A percentile compares a stretch with the other conserved stretches of the same genome.
These are phyloP conservation scores for Tricholoma saponaceum DNA, from an alignment of 768 basidiomycete genomes.

Conservation along the genomic window DNA sequence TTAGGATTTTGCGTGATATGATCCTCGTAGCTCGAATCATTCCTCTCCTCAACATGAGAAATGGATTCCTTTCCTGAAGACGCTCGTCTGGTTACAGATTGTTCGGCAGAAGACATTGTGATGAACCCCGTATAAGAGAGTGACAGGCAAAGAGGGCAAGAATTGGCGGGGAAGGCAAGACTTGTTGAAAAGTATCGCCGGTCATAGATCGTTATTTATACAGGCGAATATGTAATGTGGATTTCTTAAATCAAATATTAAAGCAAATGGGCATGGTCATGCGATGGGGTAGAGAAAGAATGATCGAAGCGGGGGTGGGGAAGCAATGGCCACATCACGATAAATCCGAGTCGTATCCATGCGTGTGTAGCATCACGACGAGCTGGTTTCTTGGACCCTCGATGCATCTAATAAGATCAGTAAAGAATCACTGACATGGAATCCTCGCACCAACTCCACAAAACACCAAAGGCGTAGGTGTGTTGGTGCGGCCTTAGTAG, in stretches of 20 bases:
- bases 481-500: too few relatives aligned
- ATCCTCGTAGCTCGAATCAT: conserved; percentile 15
- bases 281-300: background rate
- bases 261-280: background rate
- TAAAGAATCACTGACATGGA: too few relatives aligned
- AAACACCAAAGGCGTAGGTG: too few relatives aligned
- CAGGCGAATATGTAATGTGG: background rate
- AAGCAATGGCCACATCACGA: background rate
- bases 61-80: background rate
- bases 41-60: conserved; percentile 1
- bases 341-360: background rate
- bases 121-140: too few relatives aligned
- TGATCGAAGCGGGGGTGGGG: background rate
- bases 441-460: too few relatives aligned
- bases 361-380: too few relatives aligned
- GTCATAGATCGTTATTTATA: background rate
- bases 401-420: too few relatives aligned
- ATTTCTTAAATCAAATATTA: background rate
- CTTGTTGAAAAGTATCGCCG: background rate
- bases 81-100: background rate
- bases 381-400: too few relatives aligned
- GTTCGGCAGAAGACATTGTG: background rate
- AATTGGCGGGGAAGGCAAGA: background rate
- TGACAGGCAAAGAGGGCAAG: background rate
- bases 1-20: conserved; percentile 42